Base-by-base conservation (phyloP, 2,329 filamentous ascomycete species). In the Teratosphaeria viscida region DNA sequence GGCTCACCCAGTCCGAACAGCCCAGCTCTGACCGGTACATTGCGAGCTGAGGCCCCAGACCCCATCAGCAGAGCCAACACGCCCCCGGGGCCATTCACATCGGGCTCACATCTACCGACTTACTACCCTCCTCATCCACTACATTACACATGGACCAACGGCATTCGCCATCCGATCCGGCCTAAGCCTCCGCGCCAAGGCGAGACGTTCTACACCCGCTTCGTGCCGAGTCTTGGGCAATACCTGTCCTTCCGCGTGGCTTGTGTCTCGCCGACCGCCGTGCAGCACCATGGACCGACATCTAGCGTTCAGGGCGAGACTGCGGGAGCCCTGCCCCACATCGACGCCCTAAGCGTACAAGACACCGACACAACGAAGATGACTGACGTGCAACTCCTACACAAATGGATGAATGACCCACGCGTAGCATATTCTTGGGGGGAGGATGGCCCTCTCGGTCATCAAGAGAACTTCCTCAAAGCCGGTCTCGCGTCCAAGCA, bases 241-340 rank as follows among this genome's bases (percentile, higher is more conserved):
- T 96, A 92, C 65, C 81, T 99, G 8, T 92, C 90, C 0, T 95
- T 99, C 75, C 86, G 94, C 23, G 86, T 94, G 0, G 91, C 92
- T 0, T 89, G 87, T 0, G 76, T 87, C 5, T 86, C 86, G 37
- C 72, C 82, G 1, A 80, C 82, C 55, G 81, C 87, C 0, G 82
- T 87, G 0, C 79, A 82, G 0, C 85, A 89, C 69, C 76, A 81
- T 29, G 88, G 88, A 0, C 85, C 86, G 0, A 66, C 66, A 63
- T 61, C 63, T 3, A 53, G 62, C 0, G 55, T 71, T 72, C 29
- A 69, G 81, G 63, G 14, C 63, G 61, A 12, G 59, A 23, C 27
- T 5, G 53, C 5, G 3, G 34, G 16, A n/a, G 12, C 5, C 1
- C 43, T 56, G 55, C 39, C 32, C 16, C 23, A 29, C 56, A 26